Evolutionary conservation across 352 stramenopile species (phyloP), one percentile per base, ranked within the genome.

Genomic region (Phytophthora pinifolia): DNA sequence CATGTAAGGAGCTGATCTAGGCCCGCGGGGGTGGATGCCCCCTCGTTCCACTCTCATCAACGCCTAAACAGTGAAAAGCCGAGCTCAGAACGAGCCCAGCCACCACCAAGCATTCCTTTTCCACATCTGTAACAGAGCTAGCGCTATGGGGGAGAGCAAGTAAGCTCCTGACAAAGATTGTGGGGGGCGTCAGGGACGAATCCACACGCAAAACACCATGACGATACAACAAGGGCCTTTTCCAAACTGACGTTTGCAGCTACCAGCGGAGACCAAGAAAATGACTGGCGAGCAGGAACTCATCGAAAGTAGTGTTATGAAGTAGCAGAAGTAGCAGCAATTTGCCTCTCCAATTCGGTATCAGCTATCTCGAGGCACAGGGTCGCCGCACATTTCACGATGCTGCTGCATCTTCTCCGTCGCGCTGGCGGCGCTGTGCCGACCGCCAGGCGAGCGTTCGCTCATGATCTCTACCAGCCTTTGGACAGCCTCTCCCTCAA

Each of bases 1-100:
- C 10, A 78, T 89, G 79, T 89, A 70, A 86, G 79, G 70, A 84
- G 63, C 68, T 86, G 79, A 88, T 89, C 79, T 89, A 89, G 79
- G 76, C 72, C 65, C 61, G 61, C 14, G 51, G 35, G 34, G 64
- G 48, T 60, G 46, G 22, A 63, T 33, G 59, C 39, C 66, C 53
- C 51, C 48, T 58, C 69, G 51, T 68, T 87, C 79, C 79, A 89
- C 77, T 89, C 77, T 88, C 79, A 83, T 86, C 79, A 89, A 60
- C 75, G 67, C 65, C 79, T 85, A 57, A 62, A 81, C 74, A 67
- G 65, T 80, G 60, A 75, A 58, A 71, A 68, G 48, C 53, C 61
- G 49, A 66, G 63, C 75, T 86, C 79, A 89, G 71, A 89, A 89
- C 79, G 75, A 86, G 71, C 60, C 59, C 59, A 36, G 55, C 60